phyloP scores from a whole-genome alignment of 169 alveolate species.

The Plasmodium berghei region DNA sequence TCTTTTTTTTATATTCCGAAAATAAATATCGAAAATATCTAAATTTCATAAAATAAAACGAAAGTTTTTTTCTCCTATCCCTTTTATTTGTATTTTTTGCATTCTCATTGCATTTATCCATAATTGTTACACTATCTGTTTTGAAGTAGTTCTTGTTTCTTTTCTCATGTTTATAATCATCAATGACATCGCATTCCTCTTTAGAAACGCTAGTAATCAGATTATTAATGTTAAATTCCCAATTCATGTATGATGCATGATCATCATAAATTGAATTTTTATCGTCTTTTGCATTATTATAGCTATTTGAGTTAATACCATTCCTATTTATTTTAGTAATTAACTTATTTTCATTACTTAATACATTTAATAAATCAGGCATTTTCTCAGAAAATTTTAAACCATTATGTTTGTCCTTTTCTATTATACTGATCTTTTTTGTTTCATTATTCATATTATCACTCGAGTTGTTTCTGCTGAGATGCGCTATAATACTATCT shows the following conservation, averaged over 20 bases:
- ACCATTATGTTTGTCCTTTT: too few relatives aligned
- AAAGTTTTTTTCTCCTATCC: slow-evolving; percentile 13
- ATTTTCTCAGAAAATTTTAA: too few relatives aligned
- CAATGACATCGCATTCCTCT: slow-evolving; percentile 3
- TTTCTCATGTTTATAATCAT: neutral
- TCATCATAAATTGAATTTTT: neutral
- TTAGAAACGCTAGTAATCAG: slow-evolving; percentile 22
- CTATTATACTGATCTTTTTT: too few relatives aligned
- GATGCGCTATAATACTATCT: too few relatives aligned
- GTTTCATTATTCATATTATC: too few relatives aligned
- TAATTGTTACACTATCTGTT: neutral
- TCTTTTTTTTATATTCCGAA: slow-evolving; percentile 17
- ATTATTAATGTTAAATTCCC: slow-evolving; percentile 13
- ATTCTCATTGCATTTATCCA: neutral
- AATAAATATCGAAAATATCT: slow-evolving; percentile 11
- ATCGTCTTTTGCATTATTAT: neutral
- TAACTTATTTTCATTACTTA: slow-evolving; percentile 12
- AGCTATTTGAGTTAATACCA: neutral
- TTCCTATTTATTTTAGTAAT: neutral
- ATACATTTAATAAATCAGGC: too few relatives aligned
- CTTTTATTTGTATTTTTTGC: slow-evolving; percentile 10
- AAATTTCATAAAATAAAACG: slow-evolving; percentile 37
- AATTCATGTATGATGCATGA: neutral
- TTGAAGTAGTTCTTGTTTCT: neutral
- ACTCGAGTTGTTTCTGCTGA: too few relatives aligned